phyloP scores from a whole-genome alignment of 441 rosid species.

The Erodium chrysanthum region DNA sequence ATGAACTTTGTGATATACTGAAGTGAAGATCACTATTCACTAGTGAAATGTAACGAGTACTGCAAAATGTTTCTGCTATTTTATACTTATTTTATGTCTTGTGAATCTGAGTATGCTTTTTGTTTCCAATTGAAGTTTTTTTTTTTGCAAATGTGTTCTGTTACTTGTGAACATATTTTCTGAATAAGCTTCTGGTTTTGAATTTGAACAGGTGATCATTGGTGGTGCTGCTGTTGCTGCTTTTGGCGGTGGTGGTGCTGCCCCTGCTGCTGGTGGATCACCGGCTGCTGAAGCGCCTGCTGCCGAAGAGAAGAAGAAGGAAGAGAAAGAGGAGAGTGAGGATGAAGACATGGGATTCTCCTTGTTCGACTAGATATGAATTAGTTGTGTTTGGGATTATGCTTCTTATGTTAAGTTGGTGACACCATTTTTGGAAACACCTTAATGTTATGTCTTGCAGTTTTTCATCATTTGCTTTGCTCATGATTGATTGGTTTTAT shows the following conservation, averaged over 20 bases:
- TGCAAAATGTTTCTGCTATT: neutral
- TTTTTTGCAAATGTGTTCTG: neutral
- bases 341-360: neutral
- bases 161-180: neutral
- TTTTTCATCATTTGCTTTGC: no score
- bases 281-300: neutral
- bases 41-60: neutral
- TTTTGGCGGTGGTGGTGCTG: neutral
- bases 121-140: no score
- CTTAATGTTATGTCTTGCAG: no score
- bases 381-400: neutral
- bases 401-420: neutral
- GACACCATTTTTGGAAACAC: neutral
- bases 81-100: no score
- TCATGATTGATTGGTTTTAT: no score
- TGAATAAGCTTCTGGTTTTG: neutral
- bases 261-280: neutral
- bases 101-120: no score
- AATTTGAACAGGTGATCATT: neutral
- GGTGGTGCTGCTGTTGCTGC: neutral
- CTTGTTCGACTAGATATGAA: neutral
- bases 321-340: neutral
- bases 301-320: neutral
- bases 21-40: no score
- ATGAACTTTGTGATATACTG: no score